A percentile compares a stretch with the other conserved stretches of the same genome.
phyloP scores from a whole-genome alignment of 441 rosid genomes.

The Eugenia klotzschiana region DNA sequence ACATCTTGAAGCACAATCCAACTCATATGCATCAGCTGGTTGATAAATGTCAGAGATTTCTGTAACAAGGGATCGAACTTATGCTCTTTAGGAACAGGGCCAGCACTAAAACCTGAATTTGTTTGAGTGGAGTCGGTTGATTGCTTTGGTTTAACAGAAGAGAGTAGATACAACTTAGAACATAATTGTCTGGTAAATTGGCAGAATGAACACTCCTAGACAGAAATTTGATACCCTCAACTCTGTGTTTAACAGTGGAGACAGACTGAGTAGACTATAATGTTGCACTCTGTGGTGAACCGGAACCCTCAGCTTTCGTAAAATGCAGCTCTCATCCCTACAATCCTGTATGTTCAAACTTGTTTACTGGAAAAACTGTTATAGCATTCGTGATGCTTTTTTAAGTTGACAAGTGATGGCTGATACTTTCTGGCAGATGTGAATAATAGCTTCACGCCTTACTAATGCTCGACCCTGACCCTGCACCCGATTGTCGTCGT shows the following conservation, averaged over 20 bases:
- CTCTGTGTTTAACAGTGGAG: neutral
- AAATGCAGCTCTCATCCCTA: neutral
- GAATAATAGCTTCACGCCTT: neutral
- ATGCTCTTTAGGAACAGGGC: neutral
- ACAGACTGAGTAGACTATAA: accelerated
- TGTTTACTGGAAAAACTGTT: accelerated
- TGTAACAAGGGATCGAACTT: neutral
- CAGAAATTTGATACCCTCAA: neutral
- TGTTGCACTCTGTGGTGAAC: neutral
- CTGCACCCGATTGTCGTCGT: accelerated
- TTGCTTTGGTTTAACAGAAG: too few relatives aligned
- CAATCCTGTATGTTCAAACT: accelerated
- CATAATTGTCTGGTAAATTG: too few relatives aligned
- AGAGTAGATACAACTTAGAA: too few relatives aligned
- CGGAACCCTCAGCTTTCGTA: neutral
- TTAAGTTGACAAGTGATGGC: too few relatives aligned
- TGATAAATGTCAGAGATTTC: neutral
- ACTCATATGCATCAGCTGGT: neutral
- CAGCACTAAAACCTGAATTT: neutral
- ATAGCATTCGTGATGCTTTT: neutral
- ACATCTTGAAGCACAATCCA: neutral
- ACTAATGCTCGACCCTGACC: neutral
- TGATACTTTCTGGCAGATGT: neutral
- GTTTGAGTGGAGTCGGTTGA: too few relatives aligned
- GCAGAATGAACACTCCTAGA: neutral